phyloP scores from a whole-genome alignment of 495 filamentous ascomycete genomes.

The Penicillium parvum region DNA sequence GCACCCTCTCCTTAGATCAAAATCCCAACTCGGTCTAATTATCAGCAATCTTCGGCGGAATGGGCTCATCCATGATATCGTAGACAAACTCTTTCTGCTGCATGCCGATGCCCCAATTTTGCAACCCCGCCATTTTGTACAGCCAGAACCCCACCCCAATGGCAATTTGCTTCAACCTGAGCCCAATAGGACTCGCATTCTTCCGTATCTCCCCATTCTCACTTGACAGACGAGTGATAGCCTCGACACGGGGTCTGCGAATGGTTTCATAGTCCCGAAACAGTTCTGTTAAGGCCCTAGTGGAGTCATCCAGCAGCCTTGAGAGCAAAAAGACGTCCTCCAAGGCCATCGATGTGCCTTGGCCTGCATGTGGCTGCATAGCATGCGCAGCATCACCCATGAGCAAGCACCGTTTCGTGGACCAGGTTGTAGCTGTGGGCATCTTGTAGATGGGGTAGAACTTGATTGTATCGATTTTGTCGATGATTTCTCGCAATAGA shows the following conservation, averaged over 20 bases:
- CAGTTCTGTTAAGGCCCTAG: constrained; percentile 13
- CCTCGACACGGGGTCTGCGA: constrained; percentile 27
- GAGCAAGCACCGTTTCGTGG: constrained; percentile 29
- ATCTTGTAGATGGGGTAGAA: constrained; percentile 50
- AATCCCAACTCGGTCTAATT: too few relatives aligned
- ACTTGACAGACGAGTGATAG: constrained; percentile 20
- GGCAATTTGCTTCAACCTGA: constrained; percentile 30
- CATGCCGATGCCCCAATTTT: too few relatives aligned
- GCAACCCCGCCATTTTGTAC: too few relatives aligned
- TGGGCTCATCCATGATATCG: too few relatives aligned
- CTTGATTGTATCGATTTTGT: constrained; percentile 34
- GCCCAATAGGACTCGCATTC: constrained; percentile 16
- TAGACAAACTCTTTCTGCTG: constrained; percentile 28
- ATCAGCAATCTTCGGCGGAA: too few relatives aligned
- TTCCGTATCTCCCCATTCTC: constrained; percentile 19
- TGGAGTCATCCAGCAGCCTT: constrained; percentile 26
- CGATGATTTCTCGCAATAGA: constrained; percentile 36
- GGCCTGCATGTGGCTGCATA: constrained; percentile 41
- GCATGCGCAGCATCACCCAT: constrained; percentile 45
- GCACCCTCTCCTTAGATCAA: too few relatives aligned
- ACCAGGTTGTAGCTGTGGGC: constrained; percentile 42
- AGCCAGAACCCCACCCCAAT: too few relatives aligned
- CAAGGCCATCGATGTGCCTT: constrained; percentile 44
- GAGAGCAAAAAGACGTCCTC: constrained; percentile 42
- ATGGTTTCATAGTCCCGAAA: constrained; percentile 24